phyloP scores from a whole-genome alignment of 495 filamentous ascomycete genomes.

The Pyrenopolyporus hunteri region DNA sequence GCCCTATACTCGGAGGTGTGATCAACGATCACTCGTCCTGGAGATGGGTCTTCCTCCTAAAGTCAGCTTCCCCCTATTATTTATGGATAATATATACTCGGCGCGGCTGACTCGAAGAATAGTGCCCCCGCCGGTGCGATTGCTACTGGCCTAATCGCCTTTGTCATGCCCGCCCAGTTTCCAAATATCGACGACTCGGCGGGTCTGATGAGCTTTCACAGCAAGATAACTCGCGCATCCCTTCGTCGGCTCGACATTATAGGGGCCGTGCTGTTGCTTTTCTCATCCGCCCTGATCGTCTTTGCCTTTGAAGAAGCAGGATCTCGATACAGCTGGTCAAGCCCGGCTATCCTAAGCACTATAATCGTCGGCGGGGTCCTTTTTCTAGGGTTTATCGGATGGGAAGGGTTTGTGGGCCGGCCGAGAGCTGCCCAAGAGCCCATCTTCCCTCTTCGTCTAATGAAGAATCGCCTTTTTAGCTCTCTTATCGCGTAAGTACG shows the following conservation, averaged over 20 bases:
- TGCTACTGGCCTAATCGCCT: conserved; percentile 36
- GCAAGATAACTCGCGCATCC: conserved; percentile 13
- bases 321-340: conserved; percentile 35
- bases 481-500: conserved; percentile 41
- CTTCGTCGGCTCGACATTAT: conserved; percentile 35
- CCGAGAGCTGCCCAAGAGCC: conserved; percentile 34
- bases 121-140: conserved; percentile 43
- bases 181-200: conserved; percentile 34
- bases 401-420: conserved; percentile 36
- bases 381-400: conserved; percentile 35
- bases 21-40: conserved; percentile 44
- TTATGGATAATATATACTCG: not conserved
- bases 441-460: conserved; percentile 39
- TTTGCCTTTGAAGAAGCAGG: conserved; percentile 45
- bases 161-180: conserved; percentile 43
- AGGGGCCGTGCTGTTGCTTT: conserved; percentile 34
- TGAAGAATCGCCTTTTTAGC: conserved; percentile 38
- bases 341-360: conserved; percentile 32
- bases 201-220: conserved; percentile 18
- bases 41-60: conserved; percentile 52
- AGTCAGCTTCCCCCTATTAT: conserved; percentile 35
- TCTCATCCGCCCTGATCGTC: conserved; percentile 38
- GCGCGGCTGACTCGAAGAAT: not conserved
- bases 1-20: conserved; percentile 53
- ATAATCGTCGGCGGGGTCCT: conserved; percentile 33